Evolutionary conservation across 1,284 basidiomycete species (phyloP).

Genomic region (Cryptococcus jaspeensis): DNA sequence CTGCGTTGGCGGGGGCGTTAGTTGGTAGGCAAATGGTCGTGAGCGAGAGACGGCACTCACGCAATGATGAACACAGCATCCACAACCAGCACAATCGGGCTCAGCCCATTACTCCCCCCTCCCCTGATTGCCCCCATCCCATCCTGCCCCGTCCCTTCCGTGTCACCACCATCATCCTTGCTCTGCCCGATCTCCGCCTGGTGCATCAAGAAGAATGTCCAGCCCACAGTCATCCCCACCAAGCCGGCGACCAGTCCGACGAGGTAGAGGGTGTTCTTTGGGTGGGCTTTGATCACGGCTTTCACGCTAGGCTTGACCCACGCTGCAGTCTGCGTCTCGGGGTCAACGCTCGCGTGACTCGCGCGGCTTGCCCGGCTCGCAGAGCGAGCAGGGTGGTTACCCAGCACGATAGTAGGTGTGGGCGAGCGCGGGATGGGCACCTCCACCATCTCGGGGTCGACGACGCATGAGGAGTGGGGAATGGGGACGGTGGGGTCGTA

Average conservation of each 20-base stretch:
- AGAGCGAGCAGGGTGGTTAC: too few species aligned
- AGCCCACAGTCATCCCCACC: slow-evolving; percentile 8
- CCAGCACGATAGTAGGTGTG: too few species aligned
- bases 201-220: slow-evolving; percentile 7
- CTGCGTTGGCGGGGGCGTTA: slow-evolving; percentile 1
- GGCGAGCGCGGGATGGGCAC: too few species aligned
- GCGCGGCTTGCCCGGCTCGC: too few species aligned
- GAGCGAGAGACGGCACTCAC: slow-evolving; percentile 7
- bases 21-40: neutral
- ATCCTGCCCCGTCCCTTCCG: neutral
- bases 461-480: too few species aligned
- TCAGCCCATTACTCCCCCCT: slow-evolving; percentile 3
- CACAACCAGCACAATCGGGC: slow-evolving; percentile 8
- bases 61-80: slow-evolving; percentile 16
- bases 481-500: too few species aligned
- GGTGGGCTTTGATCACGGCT: neutral
- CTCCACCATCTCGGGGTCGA: too few species aligned
- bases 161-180: neutral
- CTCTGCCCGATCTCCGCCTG: neutral
- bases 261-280: neutral
- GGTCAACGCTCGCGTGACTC: too few species aligned
- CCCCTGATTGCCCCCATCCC: neutral
- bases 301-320: neutral
- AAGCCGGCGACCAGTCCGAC: neutral
- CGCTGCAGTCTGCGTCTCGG: neutral